Conservation (phyloP, 2,329 filamentous ascomycete genomes). For the Pestalotiopsis fici region DNA sequence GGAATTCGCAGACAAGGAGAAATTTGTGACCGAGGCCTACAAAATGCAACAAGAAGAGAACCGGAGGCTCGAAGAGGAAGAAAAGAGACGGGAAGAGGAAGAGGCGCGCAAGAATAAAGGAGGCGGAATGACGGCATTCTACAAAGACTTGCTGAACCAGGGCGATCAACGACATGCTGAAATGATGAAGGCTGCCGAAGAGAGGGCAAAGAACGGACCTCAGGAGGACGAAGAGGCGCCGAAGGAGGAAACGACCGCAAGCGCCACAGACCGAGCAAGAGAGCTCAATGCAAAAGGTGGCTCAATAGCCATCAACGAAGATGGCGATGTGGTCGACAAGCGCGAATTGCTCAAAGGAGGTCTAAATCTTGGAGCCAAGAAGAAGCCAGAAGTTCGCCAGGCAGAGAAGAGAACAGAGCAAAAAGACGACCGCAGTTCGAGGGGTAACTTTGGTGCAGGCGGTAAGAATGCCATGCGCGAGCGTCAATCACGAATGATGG, state of each 20-base stretch:
- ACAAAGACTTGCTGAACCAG: constrained; percentile 71
- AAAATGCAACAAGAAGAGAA: constrained; percentile 81
- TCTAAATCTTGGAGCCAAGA: constrained; percentile 70
- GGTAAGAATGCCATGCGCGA: constrained; percentile 71
- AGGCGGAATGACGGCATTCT: constrained; percentile 78
- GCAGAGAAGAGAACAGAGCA: constrained; percentile 29
- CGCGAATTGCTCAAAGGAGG: constrained; percentile 76
- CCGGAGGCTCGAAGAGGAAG: constrained; percentile 68
- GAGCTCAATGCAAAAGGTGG: constrained; percentile 66
- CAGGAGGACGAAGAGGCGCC: constrained; percentile 32
- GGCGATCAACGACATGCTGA: constrained; percentile 71
- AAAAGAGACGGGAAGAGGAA: constrained; percentile 64
- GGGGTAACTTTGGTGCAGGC: constrained; percentile 41
- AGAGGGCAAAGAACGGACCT: constrained; percentile 44
- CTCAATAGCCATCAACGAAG: constrained; percentile 73
- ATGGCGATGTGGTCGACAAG: constrained; percentile 82
- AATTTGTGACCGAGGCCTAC: constrained; percentile 83
- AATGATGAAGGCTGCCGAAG: constrained; percentile 67
- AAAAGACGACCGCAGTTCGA: constrained; percentile 26
- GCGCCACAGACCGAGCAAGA: constrained; percentile 64
- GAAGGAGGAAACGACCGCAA: constrained; percentile 47
- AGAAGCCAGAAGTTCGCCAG: constrained; percentile 47
- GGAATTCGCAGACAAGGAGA: constrained; percentile 79
- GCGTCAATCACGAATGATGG: constrained; percentile 77
- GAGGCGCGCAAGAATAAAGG: constrained; percentile 65